Base-by-base conservation (phyloP, 2,329 filamentous ascomycete genomes). In the Metarhizium guizhouense region DNA sequence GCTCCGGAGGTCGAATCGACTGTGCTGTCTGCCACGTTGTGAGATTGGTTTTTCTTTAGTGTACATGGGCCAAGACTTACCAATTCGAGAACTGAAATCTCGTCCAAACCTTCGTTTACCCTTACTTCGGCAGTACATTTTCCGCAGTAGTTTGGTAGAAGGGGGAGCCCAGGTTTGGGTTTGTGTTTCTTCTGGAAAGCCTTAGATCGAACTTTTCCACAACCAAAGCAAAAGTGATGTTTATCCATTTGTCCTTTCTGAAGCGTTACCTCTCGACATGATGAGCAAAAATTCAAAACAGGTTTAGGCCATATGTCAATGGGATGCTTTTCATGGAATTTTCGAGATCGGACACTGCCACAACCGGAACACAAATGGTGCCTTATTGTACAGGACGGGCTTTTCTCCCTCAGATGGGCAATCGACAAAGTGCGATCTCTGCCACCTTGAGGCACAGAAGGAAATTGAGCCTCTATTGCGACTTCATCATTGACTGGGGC, bases 141-240 rank as follows among this genome's bases (percentile, higher is more conserved):
- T 18, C 53, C 56, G 50, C 70, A 72, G 52, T 72, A 72, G 49
- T 72, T 72, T 14, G 62, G 64, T 8, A 67, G 54, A 16, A 70
- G 57, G 2, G 62, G 55, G 25, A 64, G 60, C 7, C 66, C 68
- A 20, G 62, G 57, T 2, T 58, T 49, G 11, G 59, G 16, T 51
- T 54, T 47, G 25, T 66, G 55, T n/a, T 51, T 54, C 4, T 58
- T 54, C 5, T 67, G 64, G 51, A 65, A 67, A 4, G 47, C 50
- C 36, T 60, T 65, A 14, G 65, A 67, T 43, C 65, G 55, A 3
- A 58, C 64, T 25, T 59, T 57, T 6, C 65, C 65, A 47, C 65
- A 67, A 11, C 65, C 59, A n/a, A 62, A 73, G 62, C 77, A 80
- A 20, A 77, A 70, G 54, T 76, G 74, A 42, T 66, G 63, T 1